Evolutionary conservation across 2,329 filamentous ascomycete genomes (phyloP), one percentile per base, ranked within the genome.

Genomic region (Aspergillus quadricinctus): DNA sequence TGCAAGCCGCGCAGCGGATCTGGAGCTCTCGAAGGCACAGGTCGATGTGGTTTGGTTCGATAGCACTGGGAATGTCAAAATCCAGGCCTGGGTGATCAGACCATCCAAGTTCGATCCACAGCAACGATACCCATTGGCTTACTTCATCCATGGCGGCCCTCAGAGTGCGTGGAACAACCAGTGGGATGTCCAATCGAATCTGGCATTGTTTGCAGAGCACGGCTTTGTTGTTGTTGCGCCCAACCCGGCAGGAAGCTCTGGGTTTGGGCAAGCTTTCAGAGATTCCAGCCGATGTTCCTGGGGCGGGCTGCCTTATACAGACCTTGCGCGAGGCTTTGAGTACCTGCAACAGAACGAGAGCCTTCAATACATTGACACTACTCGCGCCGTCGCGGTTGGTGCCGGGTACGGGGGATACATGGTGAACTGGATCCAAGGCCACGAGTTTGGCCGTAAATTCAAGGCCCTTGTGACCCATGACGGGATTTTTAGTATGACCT

Each of bases 1-100:
- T 5, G 29, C 29, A 14, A 31, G 29, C 14, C 29, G 29, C 29
- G 4, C 11, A 31, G 14, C 1, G 11, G 11, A 14, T 31, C 3
- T 29, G 5, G n/a, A 14, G 3, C 14, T 46, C 27, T 52, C 50
- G 5, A 21, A 52, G 9, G 6, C n/a, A 7, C 50, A 46, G 35
- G 45, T 52, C 11, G 4, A 21, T 11, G 4, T 14, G 40, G 11
- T 46, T 19, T 52, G 50, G 50, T 52, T 45, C 11, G 23, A 23
- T 41, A 45, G 50, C 50, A 41, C 21, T 2, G 21, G 45, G 5
- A 45, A 52, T 41, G 23, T 40, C 50, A 45, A 31, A 41, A 19
- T 52, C 35, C 50, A 52, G 17, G 40, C 50, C 28, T 52, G 50
- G 37, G 50, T 52, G 37, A 43, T 52, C 50, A 52, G 46, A 27